A percentile compares a stretch with the other conserved stretches of the same genome.
These are phyloP conservation scores for Leccinellum rugosiceps DNA, from an alignment of 768 basidiomycete genomes.

Conservation along the genomic window DNA sequence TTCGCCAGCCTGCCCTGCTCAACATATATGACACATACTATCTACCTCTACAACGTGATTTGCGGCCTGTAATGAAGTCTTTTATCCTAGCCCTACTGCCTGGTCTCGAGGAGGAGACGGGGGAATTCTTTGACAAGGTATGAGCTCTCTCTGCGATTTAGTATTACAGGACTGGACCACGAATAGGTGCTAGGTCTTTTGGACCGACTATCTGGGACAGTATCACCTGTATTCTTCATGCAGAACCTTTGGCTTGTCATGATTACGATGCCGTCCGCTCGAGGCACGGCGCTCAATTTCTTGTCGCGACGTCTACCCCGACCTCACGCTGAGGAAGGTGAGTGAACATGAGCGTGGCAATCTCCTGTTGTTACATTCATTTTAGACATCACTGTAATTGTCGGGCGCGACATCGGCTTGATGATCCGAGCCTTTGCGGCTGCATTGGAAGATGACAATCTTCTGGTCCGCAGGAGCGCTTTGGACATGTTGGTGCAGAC, in stretches of 20 bases:
- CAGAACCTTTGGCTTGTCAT: constrained; percentile 95
- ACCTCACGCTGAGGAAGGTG: constrained; percentile 69
- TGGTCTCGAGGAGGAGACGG: constrained; percentile 95
- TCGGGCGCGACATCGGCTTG: constrained; percentile 85
- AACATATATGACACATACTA: constrained; percentile 93
- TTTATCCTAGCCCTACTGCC: constrained; percentile 92
- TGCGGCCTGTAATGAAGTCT: constrained; percentile 91
- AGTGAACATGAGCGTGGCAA: constrained; percentile 1
- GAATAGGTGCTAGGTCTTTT: constrained; percentile 73
- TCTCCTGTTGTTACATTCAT: constrained; percentile 5
- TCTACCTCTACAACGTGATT: constrained; percentile 72
- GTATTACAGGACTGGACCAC: constrained; percentile 10
- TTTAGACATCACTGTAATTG: constrained; percentile 62
- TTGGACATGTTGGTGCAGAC: constrained; percentile 83
- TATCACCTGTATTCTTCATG: constrained; percentile 87
- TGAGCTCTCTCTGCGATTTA: not conserved
- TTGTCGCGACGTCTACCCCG: constrained; percentile 77
- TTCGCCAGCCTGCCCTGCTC: constrained; percentile 71
- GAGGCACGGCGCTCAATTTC: constrained; percentile 86
- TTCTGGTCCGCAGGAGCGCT: constrained; percentile 82
- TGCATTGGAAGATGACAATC: constrained; percentile 89
- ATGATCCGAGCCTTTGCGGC: constrained; percentile 93
- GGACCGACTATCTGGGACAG: constrained; percentile 77
- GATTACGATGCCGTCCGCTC: constrained; percentile 81
- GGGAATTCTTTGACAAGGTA: constrained; percentile 94